Evolutionary conservation across 23 red algal genomes (phyloP).

Genomic region (Chondrus crispus): DNA sequence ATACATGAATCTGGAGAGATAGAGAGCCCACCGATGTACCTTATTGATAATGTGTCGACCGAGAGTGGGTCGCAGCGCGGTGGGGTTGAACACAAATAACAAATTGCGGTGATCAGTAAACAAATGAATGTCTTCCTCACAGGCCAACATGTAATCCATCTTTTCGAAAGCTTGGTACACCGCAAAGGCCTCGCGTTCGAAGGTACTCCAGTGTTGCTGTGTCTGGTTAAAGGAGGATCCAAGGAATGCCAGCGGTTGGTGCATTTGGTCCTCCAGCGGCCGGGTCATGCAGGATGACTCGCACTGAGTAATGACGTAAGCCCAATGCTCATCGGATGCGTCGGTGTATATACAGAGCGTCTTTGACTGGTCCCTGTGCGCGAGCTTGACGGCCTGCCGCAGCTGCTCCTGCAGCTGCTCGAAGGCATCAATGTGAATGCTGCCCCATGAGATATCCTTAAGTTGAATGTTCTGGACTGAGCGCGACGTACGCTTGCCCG

Average conservation of each 20-base stretch:
- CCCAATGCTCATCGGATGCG: constrained; percentile 7
- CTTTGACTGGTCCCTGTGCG: not conserved
- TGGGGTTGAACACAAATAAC: constrained; percentile 6
- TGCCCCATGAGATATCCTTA: not conserved
- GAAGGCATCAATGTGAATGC: not conserved
- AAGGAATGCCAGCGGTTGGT: constrained; percentile 21
- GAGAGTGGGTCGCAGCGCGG: not conserved
- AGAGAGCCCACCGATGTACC: constrained; percentile 34
- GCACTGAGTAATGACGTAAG: not conserved
- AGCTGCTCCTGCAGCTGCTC: not conserved
- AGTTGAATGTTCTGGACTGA: not conserved
- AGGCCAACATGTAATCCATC: constrained; percentile 4
- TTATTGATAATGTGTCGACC: constrained; percentile 21
- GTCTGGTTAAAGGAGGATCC: not conserved
- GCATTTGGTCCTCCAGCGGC: constrained; percentile 2
- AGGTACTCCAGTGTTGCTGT: not conserved
- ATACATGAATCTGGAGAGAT: constrained; percentile 21
- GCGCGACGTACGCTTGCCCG: not conserved
- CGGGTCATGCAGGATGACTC: not conserved
- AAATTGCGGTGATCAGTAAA: constrained; percentile 29
- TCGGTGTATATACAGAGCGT: not conserved
- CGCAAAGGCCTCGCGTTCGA: constrained; percentile 32
- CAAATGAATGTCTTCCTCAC: not conserved
- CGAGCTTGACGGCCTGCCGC: not conserved
- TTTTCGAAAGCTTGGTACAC: constrained; percentile 13